phyloP scores from a whole-genome alignment of 352 stramenopile species.

The Phytophthora tentaculata region DNA sequence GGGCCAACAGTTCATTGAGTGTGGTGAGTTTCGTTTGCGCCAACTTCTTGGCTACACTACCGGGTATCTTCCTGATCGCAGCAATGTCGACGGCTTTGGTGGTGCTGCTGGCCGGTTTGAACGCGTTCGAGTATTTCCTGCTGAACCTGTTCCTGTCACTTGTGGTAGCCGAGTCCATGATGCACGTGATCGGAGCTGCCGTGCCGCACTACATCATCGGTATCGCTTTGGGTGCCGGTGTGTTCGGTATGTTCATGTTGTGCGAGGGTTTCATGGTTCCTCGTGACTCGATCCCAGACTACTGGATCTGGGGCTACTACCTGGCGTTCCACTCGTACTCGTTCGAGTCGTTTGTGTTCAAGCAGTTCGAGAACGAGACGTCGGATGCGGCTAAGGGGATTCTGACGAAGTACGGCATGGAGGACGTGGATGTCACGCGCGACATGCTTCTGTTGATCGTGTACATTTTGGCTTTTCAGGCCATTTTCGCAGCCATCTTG shows the following conservation, averaged over 20 bases:
- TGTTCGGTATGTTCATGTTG: conserved; percentile 86
- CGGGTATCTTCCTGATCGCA: conserved; percentile 71
- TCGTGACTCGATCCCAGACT: conserved; percentile 55
- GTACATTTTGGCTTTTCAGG: conserved; percentile 47
- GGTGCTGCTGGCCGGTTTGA: conserved; percentile 52
- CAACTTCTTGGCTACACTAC: conserved; percentile 72
- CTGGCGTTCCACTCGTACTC: conserved; percentile 84
- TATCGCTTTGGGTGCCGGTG: conserved; percentile 69
- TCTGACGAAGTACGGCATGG: conserved; percentile 46
- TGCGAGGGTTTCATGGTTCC: conserved; percentile 84
- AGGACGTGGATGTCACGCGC: conserved; percentile 44
- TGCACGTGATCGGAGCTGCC: conserved; percentile 73
- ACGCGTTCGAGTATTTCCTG: conserved; percentile 65
- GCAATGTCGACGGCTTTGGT: conserved; percentile 60
- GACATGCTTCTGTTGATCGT: conserved; percentile 52
- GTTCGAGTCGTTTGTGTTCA: conserved; percentile 82
- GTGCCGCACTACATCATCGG: conserved; percentile 85
- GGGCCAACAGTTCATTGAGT: conserved; percentile 80
- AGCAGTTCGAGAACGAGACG: conserved; percentile 60
- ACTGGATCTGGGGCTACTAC: conserved; percentile 88
- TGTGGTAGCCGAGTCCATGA: conserved; percentile 78
- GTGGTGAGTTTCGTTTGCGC: conserved; percentile 76
- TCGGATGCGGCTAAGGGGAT: conserved; percentile 21
- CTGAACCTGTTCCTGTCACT: conserved; percentile 79
- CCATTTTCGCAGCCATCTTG: conserved; percentile 36